phyloP scores from a whole-genome alignment of 208 protist genomes.

The Trichomonas vaginalis region DNA sequence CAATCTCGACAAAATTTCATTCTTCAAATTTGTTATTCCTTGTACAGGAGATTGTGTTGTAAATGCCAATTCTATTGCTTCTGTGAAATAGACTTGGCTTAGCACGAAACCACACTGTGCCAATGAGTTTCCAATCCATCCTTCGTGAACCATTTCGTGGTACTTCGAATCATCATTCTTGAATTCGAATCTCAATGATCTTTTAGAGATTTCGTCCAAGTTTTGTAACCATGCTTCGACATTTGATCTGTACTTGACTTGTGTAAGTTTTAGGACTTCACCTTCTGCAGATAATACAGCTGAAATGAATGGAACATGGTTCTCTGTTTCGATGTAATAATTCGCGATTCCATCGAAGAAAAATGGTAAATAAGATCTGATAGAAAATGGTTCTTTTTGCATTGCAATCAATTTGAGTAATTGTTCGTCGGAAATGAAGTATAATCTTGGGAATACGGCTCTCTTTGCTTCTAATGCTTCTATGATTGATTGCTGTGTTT shows the following conservation, averaged over 20 bases:
- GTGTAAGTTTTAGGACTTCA: slow-evolving; percentile 71
- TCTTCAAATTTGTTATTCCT: slow-evolving; percentile 82
- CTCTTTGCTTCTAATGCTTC: slow-evolving; percentile 60
- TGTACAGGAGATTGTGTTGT: slow-evolving; percentile 70
- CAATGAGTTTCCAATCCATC: slow-evolving; percentile 72
- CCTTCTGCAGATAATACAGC: slow-evolving; percentile 73
- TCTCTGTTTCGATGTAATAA: slow-evolving; percentile 19
- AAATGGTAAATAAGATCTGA: slow-evolving; percentile 44
- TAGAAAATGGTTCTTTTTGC: slow-evolving; percentile 36
- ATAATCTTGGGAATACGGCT: slow-evolving; percentile 45
- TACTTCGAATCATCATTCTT: slow-evolving; percentile 1
- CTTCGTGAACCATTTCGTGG: slow-evolving; percentile 44
- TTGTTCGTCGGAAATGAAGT: slow-evolving; percentile 60
- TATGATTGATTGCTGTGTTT: slow-evolving; percentile 81
- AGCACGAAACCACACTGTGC: slow-evolving; percentile 68
- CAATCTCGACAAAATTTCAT: slow-evolving; percentile 72
- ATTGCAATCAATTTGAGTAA: slow-evolving; percentile 81
- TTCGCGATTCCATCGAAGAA: slow-evolving; percentile 34
- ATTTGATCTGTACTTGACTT: slow-evolving; percentile 63
- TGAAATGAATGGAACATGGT: slow-evolving; percentile 8
- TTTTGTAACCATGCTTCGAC: slow-evolving; percentile 86
- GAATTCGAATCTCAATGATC: background rate
- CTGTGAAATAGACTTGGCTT: slow-evolving; percentile 69
- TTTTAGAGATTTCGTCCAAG: slow-evolving; percentile 51
- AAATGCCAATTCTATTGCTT: slow-evolving; percentile 63